Evolutionary conservation across 805 yeast species (phyloP), one percentile per base, ranked within the genome.

Genomic region (Kuraishia capsulata): DNA sequence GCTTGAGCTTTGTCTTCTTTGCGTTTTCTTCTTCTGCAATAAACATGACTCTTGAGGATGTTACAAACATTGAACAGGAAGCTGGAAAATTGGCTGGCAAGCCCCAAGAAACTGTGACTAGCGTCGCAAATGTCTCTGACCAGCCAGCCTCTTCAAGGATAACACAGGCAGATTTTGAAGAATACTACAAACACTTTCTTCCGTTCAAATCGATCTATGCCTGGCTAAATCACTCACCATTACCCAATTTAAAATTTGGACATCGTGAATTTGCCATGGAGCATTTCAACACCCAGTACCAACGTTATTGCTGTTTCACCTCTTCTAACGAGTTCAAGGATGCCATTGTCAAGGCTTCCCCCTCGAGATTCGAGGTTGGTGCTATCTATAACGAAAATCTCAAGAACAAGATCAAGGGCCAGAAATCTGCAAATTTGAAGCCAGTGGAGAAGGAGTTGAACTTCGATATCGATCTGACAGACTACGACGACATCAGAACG

Each of bases 391-490:
- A 94, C 16, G 84, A 84, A 48, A 70, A 70, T 23, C 81, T 85
- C 18, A 28, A 13, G 14, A 28, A 28, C 17, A 28, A 13, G 14
- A 28, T 8, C 17, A 8, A 5, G 8, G 31, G 31, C 31, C 14
- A 13, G 5, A 28, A 28, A 13, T 5, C 17, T 5, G 9, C 31
- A 13, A 28, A 13, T 6, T 75, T 88, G 80, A 79, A 76, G 50
- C 92, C 98, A 1, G 50, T 81, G 25, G 69, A 76, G 46, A 92
- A 92, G 57, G 98, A 92, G 56, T 67, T 92, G 41, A 96, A 89
- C 5, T 82, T 92, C 47, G 98, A 92, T 77, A 90, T 92, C 46
- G 98, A 92, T 80, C 76, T 92, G 69, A 92, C 96, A 20, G 98
- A 92, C 64, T 92, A 92, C 57, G 97, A 90, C 60, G 83, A 80